phyloP scores from a whole-genome alignment of 257 asterid species.

The Coffea canephora region DNA sequence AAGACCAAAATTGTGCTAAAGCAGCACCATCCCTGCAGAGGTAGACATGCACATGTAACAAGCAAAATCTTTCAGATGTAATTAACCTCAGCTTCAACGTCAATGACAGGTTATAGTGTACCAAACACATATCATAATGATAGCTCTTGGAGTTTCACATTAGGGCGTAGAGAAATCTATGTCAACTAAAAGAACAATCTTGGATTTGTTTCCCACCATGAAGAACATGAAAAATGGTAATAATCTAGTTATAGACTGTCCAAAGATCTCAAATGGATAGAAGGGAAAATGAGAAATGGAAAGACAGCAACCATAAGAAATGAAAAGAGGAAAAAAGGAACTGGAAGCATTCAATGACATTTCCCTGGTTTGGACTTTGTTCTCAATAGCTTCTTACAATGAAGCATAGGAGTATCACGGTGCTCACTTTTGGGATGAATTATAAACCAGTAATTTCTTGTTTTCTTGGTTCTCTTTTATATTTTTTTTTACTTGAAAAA shows the following conservation, averaged over 20 bases:
- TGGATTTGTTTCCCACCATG: neutral
- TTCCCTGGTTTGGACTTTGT: constrained; percentile 1
- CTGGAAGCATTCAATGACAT: neutral
- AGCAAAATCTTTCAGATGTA: constrained; percentile 3
- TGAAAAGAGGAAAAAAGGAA: neutral
- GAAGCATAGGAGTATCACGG: neutral
- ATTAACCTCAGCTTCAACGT: neutral
- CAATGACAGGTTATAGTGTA: neutral
- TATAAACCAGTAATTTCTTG: neutral
- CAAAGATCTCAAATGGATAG: neutral
- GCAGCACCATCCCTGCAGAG: constrained; percentile 90
- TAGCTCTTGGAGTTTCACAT: neutral
- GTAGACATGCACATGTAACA: neutral
- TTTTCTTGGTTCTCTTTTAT: neutral
- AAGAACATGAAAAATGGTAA: neutral
- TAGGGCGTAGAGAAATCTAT: neutral
- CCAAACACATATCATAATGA: neutral
- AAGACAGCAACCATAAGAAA: neutral
- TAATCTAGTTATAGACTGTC: neutral
- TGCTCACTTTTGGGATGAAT: neutral
- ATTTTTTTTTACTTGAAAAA: too few species aligned
- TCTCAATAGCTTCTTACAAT: neutral
- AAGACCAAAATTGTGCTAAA: constrained; percentile 88
- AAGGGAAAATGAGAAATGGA: neutral
- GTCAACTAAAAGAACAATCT: neutral